Evolutionary conservation across 2,329 filamentous ascomycete genomes (phyloP), one percentile per base, ranked within the genome.

Genomic region (Curvularia sp.): DNA sequence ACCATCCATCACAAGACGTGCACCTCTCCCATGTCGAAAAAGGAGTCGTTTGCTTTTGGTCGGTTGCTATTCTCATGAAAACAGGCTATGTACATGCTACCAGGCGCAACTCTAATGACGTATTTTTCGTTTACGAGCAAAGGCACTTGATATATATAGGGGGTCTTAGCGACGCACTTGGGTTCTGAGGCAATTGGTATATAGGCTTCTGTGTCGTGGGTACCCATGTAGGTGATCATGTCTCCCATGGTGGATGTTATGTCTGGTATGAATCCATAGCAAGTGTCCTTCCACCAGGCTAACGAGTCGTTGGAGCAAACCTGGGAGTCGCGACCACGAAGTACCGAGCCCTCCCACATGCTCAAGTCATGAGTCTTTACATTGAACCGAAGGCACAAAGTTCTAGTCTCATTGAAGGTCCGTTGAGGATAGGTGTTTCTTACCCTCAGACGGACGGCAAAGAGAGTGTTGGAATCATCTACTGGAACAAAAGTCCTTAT

Each of bases 251-350:
- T 23, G 15, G 10, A 21, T 30, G 21, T 8, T 8, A 10, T 6
- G 1, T 45, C 18, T 34, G 18, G 13, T 10, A 2, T 1, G 6
- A 19, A 21, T 13, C 42, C 45, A 23, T 63, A 63, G 28, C 59
- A 65, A 1, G 51, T 60, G 15, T 67, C 61, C n/a, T 65, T 61
- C 66, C 65, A 70, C 58, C 62, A 68, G 7, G 39, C 49, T 13
- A 51, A 27, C 12, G 39, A 39, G n/a, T 27, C 8, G 3, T 25
- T n/a, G 18, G 5, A 28, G 19, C 28, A 8, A 21, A 30, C 1
- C 13, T 1, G 12, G 25, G 19, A 28, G 15, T 5, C 21, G 1
- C 4, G 21, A 36, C 4, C 21, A 25, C 3, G 46, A 27, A 18
- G 13, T 13, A 10, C n/a, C 13, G 39, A 28, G 12, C 18, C 36